Conservation (phyloP, 1,284 basidiomycete species). For the Ustilago esculenta region DNA sequence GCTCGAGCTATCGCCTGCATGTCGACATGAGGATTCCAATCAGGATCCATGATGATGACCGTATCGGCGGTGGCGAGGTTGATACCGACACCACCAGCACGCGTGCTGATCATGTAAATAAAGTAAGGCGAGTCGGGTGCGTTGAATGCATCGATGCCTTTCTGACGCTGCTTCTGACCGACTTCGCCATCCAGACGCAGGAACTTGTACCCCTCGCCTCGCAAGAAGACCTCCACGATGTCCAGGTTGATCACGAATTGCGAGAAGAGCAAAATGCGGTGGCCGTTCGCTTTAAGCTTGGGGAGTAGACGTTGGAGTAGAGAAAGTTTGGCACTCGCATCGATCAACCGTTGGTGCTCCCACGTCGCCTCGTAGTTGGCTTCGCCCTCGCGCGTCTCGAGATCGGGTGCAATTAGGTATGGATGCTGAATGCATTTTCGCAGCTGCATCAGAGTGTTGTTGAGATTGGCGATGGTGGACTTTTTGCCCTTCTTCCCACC, state of each 20-base stretch:
- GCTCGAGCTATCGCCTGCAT: constrained; percentile 85
- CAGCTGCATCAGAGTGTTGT: constrained; percentile 63
- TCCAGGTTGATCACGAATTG: constrained; percentile 67
- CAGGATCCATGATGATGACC: constrained; percentile 90
- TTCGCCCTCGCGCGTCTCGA: constrained; percentile 74
- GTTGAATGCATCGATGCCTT: constrained; percentile 88
- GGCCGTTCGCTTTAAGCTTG: constrained; percentile 64
- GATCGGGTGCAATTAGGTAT: constrained; percentile 82
- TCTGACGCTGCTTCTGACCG: constrained; percentile 53
- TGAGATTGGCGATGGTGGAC: constrained; percentile 46
- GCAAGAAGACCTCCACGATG: constrained; percentile 66
- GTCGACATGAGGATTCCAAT: constrained; percentile 91
- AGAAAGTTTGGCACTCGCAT: constrained; percentile 79
- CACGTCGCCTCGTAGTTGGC: constrained; percentile 72
- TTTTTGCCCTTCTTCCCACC: constrained; percentile 27
- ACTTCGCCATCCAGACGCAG: constrained; percentile 58
- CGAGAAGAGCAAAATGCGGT: constrained; percentile 63
- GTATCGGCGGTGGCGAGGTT: constrained; percentile 77
- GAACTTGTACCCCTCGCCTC: constrained; percentile 62
- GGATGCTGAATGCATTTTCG: constrained; percentile 63
- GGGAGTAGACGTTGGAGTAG: constrained; percentile 64
- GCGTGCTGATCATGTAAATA: constrained; percentile 64
- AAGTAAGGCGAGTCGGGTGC: constrained; percentile 77
- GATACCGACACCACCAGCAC: constrained; percentile 68
- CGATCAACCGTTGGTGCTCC: constrained; percentile 81